Evolutionary conservation across 495 filamentous ascomycete species (phyloP), one percentile per base, ranked within the genome.

Genomic region (Podospora didyma): DNA sequence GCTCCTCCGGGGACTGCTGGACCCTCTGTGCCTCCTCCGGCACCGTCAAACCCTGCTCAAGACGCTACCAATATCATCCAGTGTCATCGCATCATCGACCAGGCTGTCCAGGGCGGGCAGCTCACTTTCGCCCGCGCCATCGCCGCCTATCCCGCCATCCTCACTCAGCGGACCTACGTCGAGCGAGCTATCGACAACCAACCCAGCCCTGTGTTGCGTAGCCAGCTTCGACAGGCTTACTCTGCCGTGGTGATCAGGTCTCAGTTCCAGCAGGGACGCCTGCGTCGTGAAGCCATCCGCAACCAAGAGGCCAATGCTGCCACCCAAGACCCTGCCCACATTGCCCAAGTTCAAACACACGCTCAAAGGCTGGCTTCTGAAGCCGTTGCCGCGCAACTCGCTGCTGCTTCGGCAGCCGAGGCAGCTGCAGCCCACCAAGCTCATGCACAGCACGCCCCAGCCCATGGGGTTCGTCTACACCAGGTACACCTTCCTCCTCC

Each of bases 171-270:
- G 17, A 52, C 50, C 21, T 69, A 73, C 54, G 67, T 79, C 5
- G 72, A 75, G 56, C 53, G 65, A 1, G 67, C 69, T 7, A 78
- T 80, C 28, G 73, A 76, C 54, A 67, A 70, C 16, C 72, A 75
- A 46, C 57, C 70, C 1, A 75, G 71, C 52, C 66, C 72, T 0
- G 61, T 76, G 7, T 45, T 67, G 3, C 64, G 77, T 34, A 68
- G 72, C 17, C 69, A 75, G 42, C 65, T 81, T 14, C 69, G 74
- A 21, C 72, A 73, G 53, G 71, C 73, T 11, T 73, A 77, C 22
- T 65, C 68, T 10, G 62, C 57, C 1, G 71, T 74, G 9, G 41
- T 79, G 2, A 70, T 74, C 14, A 66, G 74, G 41, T 69, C 72
- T 4, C 77, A 78, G 53, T 73, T 75, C 35, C 73, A 75, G 53